These are phyloP conservation scores for Wickerhamomyces chaumierensis DNA, from an alignment of 805 yeast genomes.

Conservation along the genomic window DNA sequence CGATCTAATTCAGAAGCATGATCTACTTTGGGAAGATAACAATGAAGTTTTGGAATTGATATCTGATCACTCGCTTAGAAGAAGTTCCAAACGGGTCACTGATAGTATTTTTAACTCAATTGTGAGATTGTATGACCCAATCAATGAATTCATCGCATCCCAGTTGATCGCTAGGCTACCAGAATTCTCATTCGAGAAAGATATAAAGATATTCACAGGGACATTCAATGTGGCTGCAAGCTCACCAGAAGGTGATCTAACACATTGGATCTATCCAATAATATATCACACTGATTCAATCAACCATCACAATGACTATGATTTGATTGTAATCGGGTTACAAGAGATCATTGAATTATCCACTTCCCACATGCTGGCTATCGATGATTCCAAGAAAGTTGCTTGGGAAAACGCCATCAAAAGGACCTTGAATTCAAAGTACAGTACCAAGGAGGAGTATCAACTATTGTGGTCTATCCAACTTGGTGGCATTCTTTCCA, in stretches of 20 bases:
- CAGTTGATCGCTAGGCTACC: constrained; percentile 39
- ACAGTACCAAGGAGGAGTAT: constrained; percentile 23
- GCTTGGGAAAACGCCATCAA: constrained; percentile 60
- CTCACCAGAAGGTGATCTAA: constrained; percentile 41
- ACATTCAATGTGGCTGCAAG: constrained; percentile 84
- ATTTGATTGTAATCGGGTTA: constrained; percentile 70
- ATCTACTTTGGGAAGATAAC: constrained; percentile 86
- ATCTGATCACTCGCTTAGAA: constrained; percentile 35
- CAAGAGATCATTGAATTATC: constrained; percentile 84
- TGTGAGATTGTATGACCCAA: constrained; percentile 78
- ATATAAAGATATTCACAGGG: constrained; percentile 64
- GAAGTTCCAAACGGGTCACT: constrained; percentile 19
- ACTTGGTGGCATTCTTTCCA: constrained; percentile 71
- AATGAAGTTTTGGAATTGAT: constrained; percentile 77
- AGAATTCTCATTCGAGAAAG: constrained; percentile 48
- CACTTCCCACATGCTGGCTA: constrained; percentile 72
- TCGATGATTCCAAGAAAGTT: constrained; percentile 49
- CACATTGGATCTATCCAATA: constrained; percentile 69
- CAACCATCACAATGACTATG: constrained; percentile 38
- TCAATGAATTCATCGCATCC: constrained; percentile 69
- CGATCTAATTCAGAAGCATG: constrained; percentile 55
- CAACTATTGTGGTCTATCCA: constrained; percentile 63
- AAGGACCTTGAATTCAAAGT: constrained; percentile 29
- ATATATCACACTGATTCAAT: constrained; percentile 1
- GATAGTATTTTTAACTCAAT: constrained; percentile 18